Conservation (phyloP, 2,329 filamentous ascomycete species). For the Pseudopithomyces maydicus region DNA sequence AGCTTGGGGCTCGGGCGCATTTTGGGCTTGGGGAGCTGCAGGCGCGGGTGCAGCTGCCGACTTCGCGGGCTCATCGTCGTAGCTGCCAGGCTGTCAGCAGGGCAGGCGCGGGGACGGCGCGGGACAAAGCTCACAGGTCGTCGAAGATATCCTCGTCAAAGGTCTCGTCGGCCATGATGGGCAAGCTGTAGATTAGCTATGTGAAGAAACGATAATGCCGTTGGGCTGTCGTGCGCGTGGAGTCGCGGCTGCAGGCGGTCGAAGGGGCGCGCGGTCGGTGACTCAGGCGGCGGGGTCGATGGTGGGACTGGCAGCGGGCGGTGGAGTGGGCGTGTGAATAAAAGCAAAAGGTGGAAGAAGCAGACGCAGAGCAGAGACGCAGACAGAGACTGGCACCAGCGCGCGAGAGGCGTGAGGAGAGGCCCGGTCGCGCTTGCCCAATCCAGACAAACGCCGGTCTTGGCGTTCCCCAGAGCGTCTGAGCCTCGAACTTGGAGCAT, state of each 20-base stretch:
- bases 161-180: conserved; percentile 77
- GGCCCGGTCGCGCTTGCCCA: conserved; percentile 20
- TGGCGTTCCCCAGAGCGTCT: conserved; percentile 20
- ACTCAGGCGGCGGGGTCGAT: not conserved
- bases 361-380: not conserved
- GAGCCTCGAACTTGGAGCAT: conserved; percentile 12
- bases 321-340: not conserved
- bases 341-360: not conserved
- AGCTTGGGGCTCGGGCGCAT: conserved; percentile 25
- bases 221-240: conserved; percentile 3
- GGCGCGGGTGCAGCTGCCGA: conserved; percentile 20
- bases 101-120: not conserved
- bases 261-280: not conserved
- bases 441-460: conserved; percentile 15
- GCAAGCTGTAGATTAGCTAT: conserved; percentile 21
- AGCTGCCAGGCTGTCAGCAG: conserved; percentile 38
- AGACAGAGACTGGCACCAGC: conserved; percentile 27
- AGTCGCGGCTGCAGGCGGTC: not conserved
- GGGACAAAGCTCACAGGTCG: conserved; percentile 71
- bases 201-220: conserved; percentile 1
- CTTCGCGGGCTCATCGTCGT: conserved; percentile 46
- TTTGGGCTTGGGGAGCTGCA: conserved; percentile 24
- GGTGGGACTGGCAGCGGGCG: not conserved
- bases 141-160: conserved; percentile 95
- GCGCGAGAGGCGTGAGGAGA: conserved; percentile 21